These are phyloP conservation scores for Sicyos baderoa DNA, from an alignment of 306 rosid species.

Conservation along the genomic window DNA sequence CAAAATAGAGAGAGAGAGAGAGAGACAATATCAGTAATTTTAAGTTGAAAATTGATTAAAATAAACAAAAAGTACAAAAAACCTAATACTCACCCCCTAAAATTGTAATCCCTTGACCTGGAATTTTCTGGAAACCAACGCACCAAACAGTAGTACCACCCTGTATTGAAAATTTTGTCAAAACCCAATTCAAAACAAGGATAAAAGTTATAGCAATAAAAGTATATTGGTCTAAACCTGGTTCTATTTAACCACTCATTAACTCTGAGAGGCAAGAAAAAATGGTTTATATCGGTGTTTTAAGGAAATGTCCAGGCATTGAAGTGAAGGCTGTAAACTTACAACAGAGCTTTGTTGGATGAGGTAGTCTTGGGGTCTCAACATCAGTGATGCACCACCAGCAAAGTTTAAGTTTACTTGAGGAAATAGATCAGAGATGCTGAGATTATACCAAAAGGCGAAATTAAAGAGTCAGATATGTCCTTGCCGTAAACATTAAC, in stretches of 20 bases:
- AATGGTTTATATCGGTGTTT: no score
- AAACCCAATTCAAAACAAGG: neutral
- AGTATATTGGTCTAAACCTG: no score
- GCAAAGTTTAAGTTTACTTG: constrained; percentile 86
- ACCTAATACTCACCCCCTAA: constrained; percentile 64
- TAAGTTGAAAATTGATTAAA: neutral
- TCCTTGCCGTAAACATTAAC: neutral
- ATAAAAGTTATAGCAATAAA: no score
- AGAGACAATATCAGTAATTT: constrained; percentile 12
- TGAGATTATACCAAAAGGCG: constrained; percentile 18
- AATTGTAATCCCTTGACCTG: constrained; percentile 73
- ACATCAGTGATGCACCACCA: constrained; percentile 60
- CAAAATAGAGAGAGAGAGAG: no score
- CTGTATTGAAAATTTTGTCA: constrained; percentile 32
- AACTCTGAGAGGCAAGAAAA: no score
- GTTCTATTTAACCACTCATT: no score
- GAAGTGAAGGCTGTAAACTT: constrained; percentile 31
- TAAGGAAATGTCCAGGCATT: neutral
- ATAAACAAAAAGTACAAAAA: neutral
- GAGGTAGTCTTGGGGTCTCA: constrained; percentile 88
- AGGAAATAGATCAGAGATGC: constrained; percentile 70
- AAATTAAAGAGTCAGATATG: constrained; percentile 6
- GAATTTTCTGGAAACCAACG: constrained; percentile 76
- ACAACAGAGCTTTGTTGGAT: constrained; percentile 72
- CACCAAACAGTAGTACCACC: constrained; percentile 73